Evolutionary conservation across 176 grass and related monocot genomes (phyloP).

Genomic region (Ensete ventricosum): DNA sequence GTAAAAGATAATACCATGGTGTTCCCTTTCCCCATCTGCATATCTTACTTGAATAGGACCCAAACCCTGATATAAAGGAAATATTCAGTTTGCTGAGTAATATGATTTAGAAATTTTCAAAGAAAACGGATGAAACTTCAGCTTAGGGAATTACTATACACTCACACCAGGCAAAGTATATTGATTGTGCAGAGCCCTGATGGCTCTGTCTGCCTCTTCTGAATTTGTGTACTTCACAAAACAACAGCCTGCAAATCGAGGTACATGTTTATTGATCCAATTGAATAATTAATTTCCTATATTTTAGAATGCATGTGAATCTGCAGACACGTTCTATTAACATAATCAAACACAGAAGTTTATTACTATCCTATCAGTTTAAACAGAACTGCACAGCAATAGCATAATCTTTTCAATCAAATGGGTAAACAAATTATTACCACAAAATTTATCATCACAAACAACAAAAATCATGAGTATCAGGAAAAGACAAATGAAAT

Average conservation of each 20-base stretch:
- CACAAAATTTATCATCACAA: no score
- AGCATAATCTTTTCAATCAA: neutral
- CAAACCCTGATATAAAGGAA: slow-evolving; percentile 43
- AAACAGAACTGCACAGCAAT: neutral
- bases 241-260: slow-evolving; percentile 75
- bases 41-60: slow-evolving; percentile 98
- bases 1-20: slow-evolving; percentile 52
- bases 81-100: neutral
- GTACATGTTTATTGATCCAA: slow-evolving; percentile 6
- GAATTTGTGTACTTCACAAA: slow-evolving; percentile 92
- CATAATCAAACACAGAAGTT: neutral
- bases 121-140: neutral
- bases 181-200: slow-evolving; percentile 91
- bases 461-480: no score
- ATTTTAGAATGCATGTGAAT: neutral
- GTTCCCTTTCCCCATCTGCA: slow-evolving; percentile 87
- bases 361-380: neutral
- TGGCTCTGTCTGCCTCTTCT: slow-evolving; percentile 87
- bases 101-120: neutral
- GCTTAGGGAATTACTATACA: slow-evolving; percentile 22
- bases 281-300: neutral
- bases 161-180: slow-evolving; percentile 83
- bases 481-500: no score
- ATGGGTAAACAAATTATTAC: no score
- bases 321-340: neutral